These are phyloP conservation scores for Claviceps humidiphila DNA, from an alignment of 2,329 filamentous ascomycete genomes.

Conservation along the genomic window DNA sequence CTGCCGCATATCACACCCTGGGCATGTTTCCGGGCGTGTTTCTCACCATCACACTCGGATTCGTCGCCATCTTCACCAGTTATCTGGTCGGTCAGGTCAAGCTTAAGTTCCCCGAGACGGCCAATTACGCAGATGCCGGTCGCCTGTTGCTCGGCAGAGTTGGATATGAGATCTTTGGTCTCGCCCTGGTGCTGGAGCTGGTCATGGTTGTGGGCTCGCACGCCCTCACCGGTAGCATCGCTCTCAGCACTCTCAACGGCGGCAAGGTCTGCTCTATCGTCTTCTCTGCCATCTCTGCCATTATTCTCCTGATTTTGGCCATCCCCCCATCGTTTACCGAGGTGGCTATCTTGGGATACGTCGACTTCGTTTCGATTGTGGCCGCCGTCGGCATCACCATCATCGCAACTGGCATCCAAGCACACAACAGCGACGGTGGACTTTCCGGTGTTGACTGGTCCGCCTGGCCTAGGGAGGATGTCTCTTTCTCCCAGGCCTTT, in stretches of 20 bases:
- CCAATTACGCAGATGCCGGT: slow-evolving; percentile 56
- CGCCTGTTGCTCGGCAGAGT: slow-evolving; percentile 45
- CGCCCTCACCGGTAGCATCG: slow-evolving; percentile 54
- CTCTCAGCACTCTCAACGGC: slow-evolving; percentile 46
- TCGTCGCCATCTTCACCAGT: slow-evolving; percentile 34
- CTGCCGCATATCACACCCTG: slow-evolving; percentile 37
- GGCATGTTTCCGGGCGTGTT: slow-evolving; percentile 39
- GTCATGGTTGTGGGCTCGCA: slow-evolving; percentile 55
- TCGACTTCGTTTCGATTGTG: slow-evolving; percentile 49
- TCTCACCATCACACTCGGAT: slow-evolving; percentile 21
- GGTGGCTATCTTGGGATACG: slow-evolving; percentile 35
- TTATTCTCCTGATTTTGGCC: slow-evolving; percentile 31
- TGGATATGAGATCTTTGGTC: slow-evolving; percentile 55
- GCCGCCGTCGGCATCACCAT: slow-evolving; percentile 53
- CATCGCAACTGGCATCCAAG: slow-evolving; percentile 44
- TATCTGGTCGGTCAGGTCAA: slow-evolving; percentile 35
- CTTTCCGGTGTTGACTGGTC: slow-evolving; percentile 28
- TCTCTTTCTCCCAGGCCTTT: slow-evolving; percentile 41
- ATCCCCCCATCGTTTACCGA: slow-evolving; percentile 36
- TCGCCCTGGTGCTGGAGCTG: slow-evolving; percentile 50
- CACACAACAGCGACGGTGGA: slow-evolving; percentile 18
- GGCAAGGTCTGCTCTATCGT: slow-evolving; percentile 34
- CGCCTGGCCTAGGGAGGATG: slow-evolving; percentile 29
- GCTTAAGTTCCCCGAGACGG: slow-evolving; percentile 43
- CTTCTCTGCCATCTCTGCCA: slow-evolving; percentile 31